Base-by-base conservation (phyloP, 768 basidiomycete species). In the Hygrophorus russula region DNA sequence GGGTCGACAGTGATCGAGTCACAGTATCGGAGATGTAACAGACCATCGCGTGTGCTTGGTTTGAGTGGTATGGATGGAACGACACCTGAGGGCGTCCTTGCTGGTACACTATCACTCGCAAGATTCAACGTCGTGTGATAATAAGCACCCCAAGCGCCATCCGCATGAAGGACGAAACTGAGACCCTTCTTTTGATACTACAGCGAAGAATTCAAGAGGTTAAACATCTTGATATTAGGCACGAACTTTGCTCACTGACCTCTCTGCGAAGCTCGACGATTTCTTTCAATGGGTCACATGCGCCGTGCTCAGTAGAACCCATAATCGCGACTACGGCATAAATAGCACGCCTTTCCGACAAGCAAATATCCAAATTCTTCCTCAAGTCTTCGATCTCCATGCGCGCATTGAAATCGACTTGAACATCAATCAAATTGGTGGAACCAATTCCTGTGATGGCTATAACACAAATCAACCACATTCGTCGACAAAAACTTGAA, bases 141-240 rank as follows among this genome's bases (percentile, higher is more conserved):
- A 51, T 71, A 72, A 4, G 63, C 65, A 4, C 70, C 70, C 70
- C 69, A 71, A 1, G 70, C 70, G 4, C 63, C 69, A 44, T 72
- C 69, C 13, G 60, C 65, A 41, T 70, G 69, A 4, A 71, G 46
- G 14, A 68, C 27, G 49, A 71, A 71, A 0, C 52, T 57, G 11
- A 70, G 51, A 0, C 68, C 68, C 30, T 52, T 50, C 19, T 36
- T 44, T 40, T 54, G 51, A 29, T 45, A 58, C 32, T 58, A 28
- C n/a, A 31, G 42, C 6, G 39, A n/a, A 43, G 18, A 39, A n/a
- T 12, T 13, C 13, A 38, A n/a, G n/a, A n/a, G n/a, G n/a, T n/a
- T n/a, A n/a, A n/a, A 7, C 24, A 3, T 24, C 24, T 3, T 24
- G 24, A 24, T 24, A 7, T 24, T 24, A 24, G 24, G 24, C 24